A percentile compares a stretch with the other conserved stretches of the same genome.
Conservation (phyloP, 768 basidiomycete genomes). For the Rhodotorula kratochvilovae region DNA sequence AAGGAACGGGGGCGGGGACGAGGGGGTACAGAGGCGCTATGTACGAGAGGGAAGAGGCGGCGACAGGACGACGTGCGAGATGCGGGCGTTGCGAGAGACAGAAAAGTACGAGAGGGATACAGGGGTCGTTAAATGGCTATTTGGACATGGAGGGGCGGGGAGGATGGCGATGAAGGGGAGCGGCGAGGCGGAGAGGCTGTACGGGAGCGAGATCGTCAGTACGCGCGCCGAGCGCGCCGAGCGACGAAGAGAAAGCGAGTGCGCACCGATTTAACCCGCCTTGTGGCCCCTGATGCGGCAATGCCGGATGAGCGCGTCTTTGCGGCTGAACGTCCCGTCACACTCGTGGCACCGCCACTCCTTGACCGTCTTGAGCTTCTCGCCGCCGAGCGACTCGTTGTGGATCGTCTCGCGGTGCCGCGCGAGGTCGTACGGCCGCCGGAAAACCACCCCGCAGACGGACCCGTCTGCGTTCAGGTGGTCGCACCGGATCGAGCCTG, state of each 20-base stretch:
- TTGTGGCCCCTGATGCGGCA: constrained; percentile 23
- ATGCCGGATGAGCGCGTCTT: constrained; percentile 35
- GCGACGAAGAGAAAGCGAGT: background rate
- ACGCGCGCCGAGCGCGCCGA: no score
- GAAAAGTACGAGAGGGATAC: no score
- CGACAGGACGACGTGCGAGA: no score
- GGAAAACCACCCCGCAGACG: constrained; percentile 37
- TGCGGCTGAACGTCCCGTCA: constrained; percentile 30
- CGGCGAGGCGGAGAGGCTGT: no score
- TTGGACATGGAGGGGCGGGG: no score
- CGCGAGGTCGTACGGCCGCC: constrained; percentile 44
- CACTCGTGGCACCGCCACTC: constrained; percentile 37
- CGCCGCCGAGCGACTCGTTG: constrained; percentile 24
- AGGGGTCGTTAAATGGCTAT: no score
- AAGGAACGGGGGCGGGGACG: no score
- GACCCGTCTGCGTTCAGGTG: constrained; percentile 3
- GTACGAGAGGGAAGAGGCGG: no score
- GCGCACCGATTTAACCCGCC: background rate
- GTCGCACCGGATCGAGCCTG: constrained; percentile 28
- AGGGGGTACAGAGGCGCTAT: no score
- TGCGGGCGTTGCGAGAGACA: no score
- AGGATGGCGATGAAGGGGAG: no score
- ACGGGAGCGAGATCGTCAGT: background rate
- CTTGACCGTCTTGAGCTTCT: constrained; percentile 28
- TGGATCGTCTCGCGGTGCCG: constrained; percentile 45